Evolutionary conservation across 2,329 filamentous ascomycete species (phyloP).

Genomic region (Penicillium sp.): DNA sequence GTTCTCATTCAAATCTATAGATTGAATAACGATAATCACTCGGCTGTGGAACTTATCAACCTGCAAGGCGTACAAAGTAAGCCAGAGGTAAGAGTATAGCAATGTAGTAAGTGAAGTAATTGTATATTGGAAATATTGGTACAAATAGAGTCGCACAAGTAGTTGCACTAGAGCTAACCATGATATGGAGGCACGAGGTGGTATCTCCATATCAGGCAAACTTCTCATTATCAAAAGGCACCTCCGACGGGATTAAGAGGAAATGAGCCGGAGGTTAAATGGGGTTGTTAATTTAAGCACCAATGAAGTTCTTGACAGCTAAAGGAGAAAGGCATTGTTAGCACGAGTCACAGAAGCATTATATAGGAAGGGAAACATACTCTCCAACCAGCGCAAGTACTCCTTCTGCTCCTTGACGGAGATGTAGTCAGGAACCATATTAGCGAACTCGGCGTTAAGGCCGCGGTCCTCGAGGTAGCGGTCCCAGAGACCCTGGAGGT

Average conservation of each 20-base stretch:
- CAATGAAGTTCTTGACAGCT: conserved; percentile 83
- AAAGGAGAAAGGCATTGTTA: conserved; percentile 3
- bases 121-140: conserved; percentile 13
- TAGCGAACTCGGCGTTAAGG: conserved; percentile 78
- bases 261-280: conserved; percentile 36
- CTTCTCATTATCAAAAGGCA: conserved; percentile 1
- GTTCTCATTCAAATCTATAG: neutral
- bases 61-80: neutral
- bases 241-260: conserved; percentile 26
- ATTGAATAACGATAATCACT: neutral
- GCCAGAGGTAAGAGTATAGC: neutral
- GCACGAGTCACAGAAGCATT: neutral
- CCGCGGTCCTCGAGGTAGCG: conserved; percentile 93
- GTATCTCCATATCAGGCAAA: neutral
- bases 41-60: neutral
- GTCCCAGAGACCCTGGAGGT: conserved; percentile 89
- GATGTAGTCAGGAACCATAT: conserved; percentile 94
- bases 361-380: conserved; percentile 42
- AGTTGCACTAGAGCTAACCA: neutral
- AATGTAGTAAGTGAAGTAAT: neutral
- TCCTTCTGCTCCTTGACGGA: conserved; percentile 98
- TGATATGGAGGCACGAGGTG: conserved; percentile 38
- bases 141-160: conserved; percentile 5
- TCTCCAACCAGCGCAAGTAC: conserved; percentile 85
- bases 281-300: conserved; percentile 54